Conservation (phyloP, 2,329 filamentous ascomycete genomes). For the Magnaporthales sp. region DNA sequence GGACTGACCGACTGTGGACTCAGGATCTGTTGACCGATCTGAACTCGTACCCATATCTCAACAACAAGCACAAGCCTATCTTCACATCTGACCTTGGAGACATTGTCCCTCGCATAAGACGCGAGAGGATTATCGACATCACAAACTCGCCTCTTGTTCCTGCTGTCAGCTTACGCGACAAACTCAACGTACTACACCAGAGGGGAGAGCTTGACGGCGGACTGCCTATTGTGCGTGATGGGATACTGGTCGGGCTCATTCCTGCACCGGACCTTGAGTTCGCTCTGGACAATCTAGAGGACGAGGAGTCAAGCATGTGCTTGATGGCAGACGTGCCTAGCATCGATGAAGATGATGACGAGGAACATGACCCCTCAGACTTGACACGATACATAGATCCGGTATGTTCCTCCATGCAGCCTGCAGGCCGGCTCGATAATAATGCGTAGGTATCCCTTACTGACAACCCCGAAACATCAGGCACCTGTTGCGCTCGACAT, state of each 20-base stretch:
- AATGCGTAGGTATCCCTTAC: not conserved
- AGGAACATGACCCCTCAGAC: slow-evolving; percentile 58
- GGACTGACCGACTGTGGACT: not conserved
- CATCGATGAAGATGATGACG: slow-evolving; percentile 56
- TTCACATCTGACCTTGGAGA: slow-evolving; percentile 85
- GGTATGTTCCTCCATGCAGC: slow-evolving; percentile 32
- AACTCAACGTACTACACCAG: slow-evolving; percentile 73
- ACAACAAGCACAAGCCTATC: slow-evolving; percentile 87
- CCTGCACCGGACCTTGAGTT: slow-evolving; percentile 91
- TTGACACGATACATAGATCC: slow-evolving; percentile 91
- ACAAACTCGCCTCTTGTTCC: slow-evolving; percentile 71
- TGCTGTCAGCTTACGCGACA: slow-evolving; percentile 66
- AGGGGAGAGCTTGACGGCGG: slow-evolving; percentile 89
- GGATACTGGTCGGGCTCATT: slow-evolving; percentile 79
- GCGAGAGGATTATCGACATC: slow-evolving; percentile 80
- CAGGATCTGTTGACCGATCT: slow-evolving; percentile 88
- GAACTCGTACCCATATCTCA: slow-evolving; percentile 96
- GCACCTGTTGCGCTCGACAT: slow-evolving; percentile 85
- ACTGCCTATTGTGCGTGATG: slow-evolving; percentile 73
- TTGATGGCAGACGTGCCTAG: slow-evolving; percentile 66
- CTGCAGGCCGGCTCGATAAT: not conserved
- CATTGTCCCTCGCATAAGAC: slow-evolving; percentile 68
- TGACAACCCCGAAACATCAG: slow-evolving; percentile 23
- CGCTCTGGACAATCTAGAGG: slow-evolving; percentile 73
- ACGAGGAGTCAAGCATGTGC: slow-evolving; percentile 67